phyloP scores from a whole-genome alignment of 2,329 filamentous ascomycete species.

The Epichloe typhina region DNA sequence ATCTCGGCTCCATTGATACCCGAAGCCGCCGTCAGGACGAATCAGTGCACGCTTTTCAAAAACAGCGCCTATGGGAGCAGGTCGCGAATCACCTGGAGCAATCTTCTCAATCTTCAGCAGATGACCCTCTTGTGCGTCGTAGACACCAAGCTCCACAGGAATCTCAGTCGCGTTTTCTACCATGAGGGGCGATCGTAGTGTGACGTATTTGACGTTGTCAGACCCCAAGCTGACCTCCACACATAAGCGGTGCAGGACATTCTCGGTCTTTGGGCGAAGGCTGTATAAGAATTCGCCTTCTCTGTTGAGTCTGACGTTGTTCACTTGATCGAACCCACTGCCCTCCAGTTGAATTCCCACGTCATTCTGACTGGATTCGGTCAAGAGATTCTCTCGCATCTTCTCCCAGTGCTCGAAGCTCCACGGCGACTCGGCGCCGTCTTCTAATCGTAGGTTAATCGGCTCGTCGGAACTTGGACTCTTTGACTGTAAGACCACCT shows the following conservation, averaged over 20 bases:
- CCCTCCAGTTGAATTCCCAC: conserved; percentile 79
- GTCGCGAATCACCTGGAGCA: conserved; percentile 75
- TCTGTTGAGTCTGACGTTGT: conserved; percentile 79
- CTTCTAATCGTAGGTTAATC: conserved; percentile 62
- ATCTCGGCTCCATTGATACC: conserved; percentile 89
- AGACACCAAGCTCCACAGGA: conserved; percentile 84
- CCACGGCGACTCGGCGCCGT: conserved; percentile 89
- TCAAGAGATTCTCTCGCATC: conserved; percentile 82
- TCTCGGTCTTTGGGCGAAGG: conserved; percentile 73
- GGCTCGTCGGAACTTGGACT: conserved; percentile 50
- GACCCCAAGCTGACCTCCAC: conserved; percentile 84
- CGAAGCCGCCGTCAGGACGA: conserved; percentile 88
- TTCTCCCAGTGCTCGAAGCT: conserved; percentile 94
- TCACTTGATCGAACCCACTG: conserved; percentile 84
- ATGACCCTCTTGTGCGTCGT: conserved; percentile 74
- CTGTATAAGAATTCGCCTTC: conserved; percentile 89
- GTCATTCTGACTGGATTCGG: conserved; percentile 66
- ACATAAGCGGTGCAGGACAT: conserved; percentile 75
- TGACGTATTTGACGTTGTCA: conserved; percentile 98
- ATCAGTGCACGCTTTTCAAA: conserved; percentile 81
- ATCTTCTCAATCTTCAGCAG: conserved; percentile 97
- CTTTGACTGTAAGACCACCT: conserved; percentile 72
- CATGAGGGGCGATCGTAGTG: conserved; percentile 77
- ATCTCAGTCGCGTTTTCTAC: conserved; percentile 97
- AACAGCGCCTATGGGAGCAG: conserved; percentile 82